phyloP scores from a whole-genome alignment of 2,329 filamentous ascomycete species.

The Xylogone sp. region DNA sequence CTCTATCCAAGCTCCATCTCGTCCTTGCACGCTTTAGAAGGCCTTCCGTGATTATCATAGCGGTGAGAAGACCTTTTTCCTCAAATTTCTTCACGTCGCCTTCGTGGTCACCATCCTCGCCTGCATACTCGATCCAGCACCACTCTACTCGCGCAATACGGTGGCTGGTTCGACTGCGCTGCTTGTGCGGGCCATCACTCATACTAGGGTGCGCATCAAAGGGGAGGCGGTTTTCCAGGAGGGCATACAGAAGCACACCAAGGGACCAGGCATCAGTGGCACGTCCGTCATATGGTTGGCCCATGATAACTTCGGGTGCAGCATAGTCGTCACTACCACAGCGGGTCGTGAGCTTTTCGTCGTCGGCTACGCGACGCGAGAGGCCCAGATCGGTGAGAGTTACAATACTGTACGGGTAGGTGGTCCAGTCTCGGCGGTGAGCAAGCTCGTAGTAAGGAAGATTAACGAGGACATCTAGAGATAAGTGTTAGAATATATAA shows the following conservation, averaged over 20 bases:
- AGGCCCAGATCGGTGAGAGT: slow-evolving; percentile 91
- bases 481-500: slow-evolving; percentile 6
- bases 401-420: slow-evolving; percentile 76
- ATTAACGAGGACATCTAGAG: slow-evolving; percentile 83
- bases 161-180: slow-evolving; percentile 80
- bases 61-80: slow-evolving; percentile 65
- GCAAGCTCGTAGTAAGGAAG: slow-evolving; percentile 65
- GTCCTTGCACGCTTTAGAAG: slow-evolving; percentile 78
- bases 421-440: slow-evolving; percentile 64
- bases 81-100: slow-evolving; percentile 56
- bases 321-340: slow-evolving; percentile 98
- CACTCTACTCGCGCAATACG: slow-evolving; percentile 95
- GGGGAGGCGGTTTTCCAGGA: slow-evolving; percentile 87
- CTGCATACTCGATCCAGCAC: slow-evolving; percentile 85
- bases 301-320: slow-evolving; percentile 92
- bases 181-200: slow-evolving; percentile 64
- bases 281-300: slow-evolving; percentile 89
- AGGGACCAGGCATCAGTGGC: slow-evolving; percentile 93
- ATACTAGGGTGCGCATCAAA: slow-evolving; percentile 87
- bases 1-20: slow-evolving; percentile 71
- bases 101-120: slow-evolving; percentile 85
- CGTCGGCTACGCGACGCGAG: slow-evolving; percentile 78
- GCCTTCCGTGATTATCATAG: slow-evolving; percentile 77
- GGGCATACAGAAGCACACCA: slow-evolving; percentile 86
- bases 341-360: slow-evolving; percentile 85